Conservation (phyloP, 495 filamentous ascomycete genomes). For the Penicillium mononematosum region DNA sequence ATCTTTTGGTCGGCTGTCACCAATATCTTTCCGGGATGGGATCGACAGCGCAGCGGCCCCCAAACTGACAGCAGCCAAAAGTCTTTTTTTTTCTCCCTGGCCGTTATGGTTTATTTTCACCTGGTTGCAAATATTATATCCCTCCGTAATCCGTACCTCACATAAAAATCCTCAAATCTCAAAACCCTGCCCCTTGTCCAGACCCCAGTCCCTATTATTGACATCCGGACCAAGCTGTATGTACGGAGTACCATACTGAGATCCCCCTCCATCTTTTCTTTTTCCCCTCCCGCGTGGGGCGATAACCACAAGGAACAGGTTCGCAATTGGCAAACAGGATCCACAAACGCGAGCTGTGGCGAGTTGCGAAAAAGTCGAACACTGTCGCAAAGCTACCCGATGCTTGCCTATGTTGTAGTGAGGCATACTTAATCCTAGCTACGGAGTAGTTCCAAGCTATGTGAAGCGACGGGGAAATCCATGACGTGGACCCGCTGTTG, state of each 20-base stretch:
- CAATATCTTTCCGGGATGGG: slow-evolving; percentile 23
- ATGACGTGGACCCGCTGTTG: slow-evolving; percentile 21
- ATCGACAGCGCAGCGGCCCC: slow-evolving; percentile 38
- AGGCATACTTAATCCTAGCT: slow-evolving; percentile 12
- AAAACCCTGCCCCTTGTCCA: slow-evolving; percentile 5
- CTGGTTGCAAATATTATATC: background rate
- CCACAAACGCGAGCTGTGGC: slow-evolving; percentile 29
- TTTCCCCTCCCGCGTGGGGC: slow-evolving; percentile 30
- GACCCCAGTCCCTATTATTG: slow-evolving; percentile 6
- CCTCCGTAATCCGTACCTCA: slow-evolving; percentile 1
- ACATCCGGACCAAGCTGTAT: slow-evolving; percentile 3
- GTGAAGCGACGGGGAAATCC: slow-evolving; percentile 4
- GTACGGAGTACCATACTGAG: background rate
- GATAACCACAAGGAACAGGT: slow-evolving; percentile 12
- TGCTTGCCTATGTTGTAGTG: slow-evolving; percentile 15
- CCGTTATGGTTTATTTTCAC: slow-evolving; percentile 7
- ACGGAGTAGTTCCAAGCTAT: slow-evolving; percentile 7
- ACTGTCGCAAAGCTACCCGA: slow-evolving; percentile 14
- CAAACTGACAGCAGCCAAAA: slow-evolving; percentile 29
- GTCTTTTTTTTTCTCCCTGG: slow-evolving; percentile 8
- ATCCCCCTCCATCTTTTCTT: slow-evolving; percentile 6
- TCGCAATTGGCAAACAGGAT: slow-evolving; percentile 24
- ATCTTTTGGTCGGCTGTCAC: slow-evolving; percentile 21
- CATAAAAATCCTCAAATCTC: background rate
- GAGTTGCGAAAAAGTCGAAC: slow-evolving; percentile 6